These are phyloP conservation scores for Dunaliella primolecta DNA, from an alignment of 139 green algal genomes.

Conservation along the genomic window DNA sequence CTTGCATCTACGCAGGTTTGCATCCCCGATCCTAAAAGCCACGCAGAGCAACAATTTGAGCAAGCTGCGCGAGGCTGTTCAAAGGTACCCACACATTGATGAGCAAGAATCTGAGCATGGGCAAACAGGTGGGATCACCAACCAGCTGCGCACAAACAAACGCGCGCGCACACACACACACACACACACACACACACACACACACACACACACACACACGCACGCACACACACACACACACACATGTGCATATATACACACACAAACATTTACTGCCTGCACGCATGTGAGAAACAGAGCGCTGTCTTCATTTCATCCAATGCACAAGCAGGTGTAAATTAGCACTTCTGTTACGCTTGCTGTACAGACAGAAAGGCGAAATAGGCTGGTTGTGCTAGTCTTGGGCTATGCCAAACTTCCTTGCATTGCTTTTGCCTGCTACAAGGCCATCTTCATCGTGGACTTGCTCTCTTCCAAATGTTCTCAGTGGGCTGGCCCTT, in stretches of 20 bases:
- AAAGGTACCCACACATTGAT: background rate
- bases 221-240: background rate
- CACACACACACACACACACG: background rate
- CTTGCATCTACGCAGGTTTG: background rate
- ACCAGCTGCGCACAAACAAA: background rate
- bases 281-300: too few species aligned
- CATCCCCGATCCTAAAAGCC: background rate
- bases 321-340: too few species aligned
- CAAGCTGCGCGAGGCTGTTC: background rate
- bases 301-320: too few species aligned
- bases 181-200: background rate
- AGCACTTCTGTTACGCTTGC: too few species aligned
- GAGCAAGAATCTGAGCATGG: background rate
- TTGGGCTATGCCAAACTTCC: too few species aligned
- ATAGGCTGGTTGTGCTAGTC: too few species aligned
- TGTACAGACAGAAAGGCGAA: too few species aligned
- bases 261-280: too few species aligned
- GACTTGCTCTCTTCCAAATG: too few species aligned
- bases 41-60: background rate
- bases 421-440: too few species aligned
- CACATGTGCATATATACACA: background rate
- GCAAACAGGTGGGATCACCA: background rate
- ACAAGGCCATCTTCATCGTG: too few species aligned
- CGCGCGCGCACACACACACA: background rate
- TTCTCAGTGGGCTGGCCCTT: too few species aligned